A percentile compares a stretch with the other conserved stretches of the same genome.
These are phyloP conservation scores for Cryphonectria japonica DNA, from an alignment of 2,329 filamentous ascomycete genomes.

Conservation along the genomic window DNA sequence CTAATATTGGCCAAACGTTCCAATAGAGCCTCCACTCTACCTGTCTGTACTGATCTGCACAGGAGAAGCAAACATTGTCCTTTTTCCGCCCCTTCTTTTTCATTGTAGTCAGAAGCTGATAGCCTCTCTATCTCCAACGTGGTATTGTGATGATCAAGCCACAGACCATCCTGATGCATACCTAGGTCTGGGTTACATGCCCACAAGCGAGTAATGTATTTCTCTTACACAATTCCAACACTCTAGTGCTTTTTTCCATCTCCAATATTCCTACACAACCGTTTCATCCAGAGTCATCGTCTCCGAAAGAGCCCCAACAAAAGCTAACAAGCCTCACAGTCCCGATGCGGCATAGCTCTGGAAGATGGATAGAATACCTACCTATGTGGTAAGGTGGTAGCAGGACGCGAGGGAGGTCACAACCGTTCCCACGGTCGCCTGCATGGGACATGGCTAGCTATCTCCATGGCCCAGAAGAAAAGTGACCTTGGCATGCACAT, in stretches of 20 bases:
- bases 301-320: background rate
- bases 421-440: background rate
- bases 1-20: background rate
- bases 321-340: background rate
- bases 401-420: background rate
- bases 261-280: background rate
- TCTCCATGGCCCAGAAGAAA: background rate
- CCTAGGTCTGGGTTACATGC: background rate
- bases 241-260: background rate
- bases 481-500: background rate
- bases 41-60: background rate
- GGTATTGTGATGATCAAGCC: background rate
- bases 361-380: conserved; percentile 15
- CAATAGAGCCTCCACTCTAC: background rate
- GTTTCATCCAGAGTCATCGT: background rate
- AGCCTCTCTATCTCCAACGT: background rate
- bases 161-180: background rate
- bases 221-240: background rate
- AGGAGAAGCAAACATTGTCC: background rate
- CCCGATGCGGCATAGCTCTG: conserved; percentile 3
- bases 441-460: background rate
- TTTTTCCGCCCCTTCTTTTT: background rate
- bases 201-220: background rate
- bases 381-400: conserved; percentile 24
- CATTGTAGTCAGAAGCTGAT: background rate